Percentiles rank a stretch among this genome's conserved stretches.
Evolutionary conservation across 2,329 filamentous ascomycete species (phyloP).

Genomic region (Aspergillaceae sp.): DNA sequence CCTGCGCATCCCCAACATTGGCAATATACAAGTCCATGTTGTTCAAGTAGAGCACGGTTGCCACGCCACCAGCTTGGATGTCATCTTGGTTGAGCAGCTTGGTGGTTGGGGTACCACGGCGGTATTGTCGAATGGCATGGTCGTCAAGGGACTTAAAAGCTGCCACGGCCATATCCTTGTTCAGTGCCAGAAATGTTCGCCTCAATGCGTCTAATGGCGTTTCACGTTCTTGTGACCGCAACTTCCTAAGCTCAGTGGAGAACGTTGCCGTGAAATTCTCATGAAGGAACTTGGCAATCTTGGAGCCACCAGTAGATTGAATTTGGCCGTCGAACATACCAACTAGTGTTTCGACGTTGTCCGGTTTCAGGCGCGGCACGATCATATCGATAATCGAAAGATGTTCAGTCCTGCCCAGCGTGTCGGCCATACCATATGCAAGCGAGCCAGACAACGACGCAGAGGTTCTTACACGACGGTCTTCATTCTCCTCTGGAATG

Average conservation of each 20-base stretch:
- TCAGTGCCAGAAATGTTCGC: constrained; percentile 76
- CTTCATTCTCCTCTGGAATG: constrained; percentile 90
- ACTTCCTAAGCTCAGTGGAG: constrained; percentile 65
- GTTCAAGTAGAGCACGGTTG: constrained; percentile 82
- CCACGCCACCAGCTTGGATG: constrained; percentile 79
- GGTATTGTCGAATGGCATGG: constrained; percentile 48
- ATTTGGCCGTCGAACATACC: constrained; percentile 95
- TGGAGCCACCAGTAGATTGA: constrained; percentile 81
- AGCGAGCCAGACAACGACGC: constrained; percentile 86
- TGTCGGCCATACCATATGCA: constrained; percentile 96
- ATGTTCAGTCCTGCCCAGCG: constrained; percentile 84
- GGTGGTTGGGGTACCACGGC: constrained; percentile 62
- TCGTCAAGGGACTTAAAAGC: constrained; percentile 75
- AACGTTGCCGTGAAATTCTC: constrained; percentile 90
- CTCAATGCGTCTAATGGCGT: constrained; percentile 74
- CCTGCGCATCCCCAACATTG: constrained; percentile 91
- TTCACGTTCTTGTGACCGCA: constrained; percentile 61
- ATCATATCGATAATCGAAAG: constrained; percentile 93
- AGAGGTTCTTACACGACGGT: constrained; percentile 90
- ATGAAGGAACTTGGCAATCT: constrained; percentile 91
- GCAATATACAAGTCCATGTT: constrained; percentile 87
- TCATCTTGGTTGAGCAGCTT: constrained; percentile 83
- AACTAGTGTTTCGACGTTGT: constrained; percentile 79
- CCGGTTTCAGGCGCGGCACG: constrained; percentile 81
- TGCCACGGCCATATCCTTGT: constrained; percentile 85